Evolutionary conservation across 2,329 filamentous ascomycete species (phyloP).

Genomic region (Thielaviopsis ethacetica): DNA sequence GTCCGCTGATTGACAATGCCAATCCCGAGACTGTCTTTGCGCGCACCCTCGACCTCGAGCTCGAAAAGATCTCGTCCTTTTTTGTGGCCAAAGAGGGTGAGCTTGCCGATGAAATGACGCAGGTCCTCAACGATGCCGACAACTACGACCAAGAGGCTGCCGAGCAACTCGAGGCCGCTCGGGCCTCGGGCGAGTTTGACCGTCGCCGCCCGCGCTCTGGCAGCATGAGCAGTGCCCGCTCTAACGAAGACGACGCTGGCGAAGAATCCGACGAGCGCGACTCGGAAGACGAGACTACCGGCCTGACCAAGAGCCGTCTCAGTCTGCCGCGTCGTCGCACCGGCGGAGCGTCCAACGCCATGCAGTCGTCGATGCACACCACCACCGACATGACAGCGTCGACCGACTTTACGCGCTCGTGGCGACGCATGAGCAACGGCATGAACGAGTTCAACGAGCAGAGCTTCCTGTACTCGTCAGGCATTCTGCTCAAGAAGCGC

Average conservation of each 20-base stretch:
- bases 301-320: constrained; percentile 29
- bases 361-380: constrained; percentile 19
- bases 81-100: constrained; percentile 81
- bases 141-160: constrained; percentile 45
- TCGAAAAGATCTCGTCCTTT: constrained; percentile 89
- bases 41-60: constrained; percentile 66
- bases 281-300: constrained; percentile 43
- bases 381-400: constrained; percentile 45
- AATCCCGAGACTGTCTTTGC: constrained; percentile 72
- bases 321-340: constrained; percentile 19
- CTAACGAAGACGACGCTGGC: constrained; percentile 36
- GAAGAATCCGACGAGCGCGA: constrained; percentile 50
- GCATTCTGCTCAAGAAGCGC: constrained; percentile 83
- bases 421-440: constrained; percentile 46
- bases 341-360: background rate
- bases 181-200: constrained; percentile 14
- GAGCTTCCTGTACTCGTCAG: constrained; percentile 46
- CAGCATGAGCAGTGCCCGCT: constrained; percentile 28
- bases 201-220: constrained; percentile 15
- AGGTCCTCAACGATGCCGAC: constrained; percentile 59
- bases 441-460: constrained; percentile 71
- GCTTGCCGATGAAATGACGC: constrained; percentile 63
- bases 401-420: constrained; percentile 38
- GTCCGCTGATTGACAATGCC: constrained; percentile 58
- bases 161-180: constrained; percentile 22